Percentiles rank a stretch among this genome's conserved stretches.
Evolutionary conservation across 2,329 filamentous ascomycete genomes (phyloP).

Genomic region (Cladophialophora exuberans): DNA sequence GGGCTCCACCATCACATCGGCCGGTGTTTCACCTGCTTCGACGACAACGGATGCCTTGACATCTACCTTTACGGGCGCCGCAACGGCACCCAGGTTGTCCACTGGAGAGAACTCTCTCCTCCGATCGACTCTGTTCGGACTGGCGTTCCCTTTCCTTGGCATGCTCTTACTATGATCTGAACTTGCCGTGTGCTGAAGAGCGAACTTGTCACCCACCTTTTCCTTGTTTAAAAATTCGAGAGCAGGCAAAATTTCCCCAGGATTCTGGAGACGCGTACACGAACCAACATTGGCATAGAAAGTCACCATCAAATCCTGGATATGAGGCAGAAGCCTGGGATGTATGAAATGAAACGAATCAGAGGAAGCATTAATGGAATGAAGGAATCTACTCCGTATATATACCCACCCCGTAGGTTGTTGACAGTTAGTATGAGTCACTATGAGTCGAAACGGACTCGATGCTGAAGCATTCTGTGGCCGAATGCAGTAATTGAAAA

Average conservation of each 20-base stretch:
- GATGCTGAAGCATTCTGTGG: too few species aligned
- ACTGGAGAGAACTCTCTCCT: not conserved
- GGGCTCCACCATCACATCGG: not conserved
- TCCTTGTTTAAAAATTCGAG: not conserved
- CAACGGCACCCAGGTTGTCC: not conserved
- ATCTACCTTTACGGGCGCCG: conserved; percentile 16
- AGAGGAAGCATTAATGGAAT: too few species aligned
- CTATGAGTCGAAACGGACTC: too few species aligned
- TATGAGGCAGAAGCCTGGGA: too few species aligned
- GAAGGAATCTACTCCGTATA: too few species aligned
- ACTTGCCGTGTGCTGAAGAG: not conserved
- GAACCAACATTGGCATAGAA: too few species aligned
- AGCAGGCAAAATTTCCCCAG: not conserved
- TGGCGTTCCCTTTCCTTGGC: not conserved
- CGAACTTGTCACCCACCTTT: not conserved
- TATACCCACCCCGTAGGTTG: too few species aligned
- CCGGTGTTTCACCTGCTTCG: not conserved
- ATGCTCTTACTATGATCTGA: not conserved
- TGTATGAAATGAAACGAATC: too few species aligned
- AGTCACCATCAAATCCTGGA: too few species aligned
- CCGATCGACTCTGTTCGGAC: not conserved
- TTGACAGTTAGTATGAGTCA: too few species aligned
- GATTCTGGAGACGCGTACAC: too few species aligned
- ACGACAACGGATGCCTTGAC: not conserved
- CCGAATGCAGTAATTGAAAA: too few species aligned